A percentile compares a stretch with the other conserved stretches of the same genome.
These are phyloP conservation scores for Auriscalpium vulgare DNA, from an alignment of 768 basidiomycete genomes.

Conservation along the genomic window DNA sequence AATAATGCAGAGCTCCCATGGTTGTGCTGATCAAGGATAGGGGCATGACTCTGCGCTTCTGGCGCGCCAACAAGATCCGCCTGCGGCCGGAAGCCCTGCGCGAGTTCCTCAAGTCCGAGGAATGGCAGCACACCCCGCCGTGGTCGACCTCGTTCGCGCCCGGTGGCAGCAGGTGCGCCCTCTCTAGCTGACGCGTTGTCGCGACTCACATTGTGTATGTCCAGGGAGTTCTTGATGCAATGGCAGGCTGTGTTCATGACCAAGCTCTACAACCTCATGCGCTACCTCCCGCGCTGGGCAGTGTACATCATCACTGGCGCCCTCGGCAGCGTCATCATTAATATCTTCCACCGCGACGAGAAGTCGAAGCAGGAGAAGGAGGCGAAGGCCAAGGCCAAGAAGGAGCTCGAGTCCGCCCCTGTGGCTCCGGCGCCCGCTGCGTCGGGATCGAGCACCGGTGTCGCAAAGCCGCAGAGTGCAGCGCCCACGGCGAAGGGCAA, in stretches of 20 bases:
- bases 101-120: slow-evolving; percentile 57
- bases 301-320: slow-evolving; percentile 59
- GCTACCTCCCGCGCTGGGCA: slow-evolving; percentile 63
- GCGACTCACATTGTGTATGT: not conserved
- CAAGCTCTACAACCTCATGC: slow-evolving; percentile 42
- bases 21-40: slow-evolving; percentile 64
- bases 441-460: slow-evolving; percentile 3
- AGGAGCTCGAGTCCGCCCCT: slow-evolving; percentile 6
- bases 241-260: slow-evolving; percentile 43
- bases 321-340: slow-evolving; percentile 58
- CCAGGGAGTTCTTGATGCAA: slow-evolving; percentile 63
- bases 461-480: slow-evolving; percentile 1
- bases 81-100: slow-evolving; percentile 53
- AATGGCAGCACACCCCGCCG: slow-evolving; percentile 51
- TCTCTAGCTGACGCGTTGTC: not conserved
- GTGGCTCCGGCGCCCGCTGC: not conserved
- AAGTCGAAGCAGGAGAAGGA: slow-evolving; percentile 14
- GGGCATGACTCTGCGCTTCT: slow-evolving; percentile 78
- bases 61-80: slow-evolving; percentile 54
- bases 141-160: slow-evolving; percentile 70
- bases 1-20: slow-evolving; percentile 55
- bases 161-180: slow-evolving; percentile 61
- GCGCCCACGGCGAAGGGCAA: slow-evolving; percentile 11
- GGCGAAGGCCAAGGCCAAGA: slow-evolving; percentile 5
- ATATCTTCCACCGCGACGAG: slow-evolving; percentile 43